These are phyloP conservation scores for Grigorovia transvaalensis DNA, from an alignment of 805 yeast genomes.

Conservation along the genomic window DNA sequence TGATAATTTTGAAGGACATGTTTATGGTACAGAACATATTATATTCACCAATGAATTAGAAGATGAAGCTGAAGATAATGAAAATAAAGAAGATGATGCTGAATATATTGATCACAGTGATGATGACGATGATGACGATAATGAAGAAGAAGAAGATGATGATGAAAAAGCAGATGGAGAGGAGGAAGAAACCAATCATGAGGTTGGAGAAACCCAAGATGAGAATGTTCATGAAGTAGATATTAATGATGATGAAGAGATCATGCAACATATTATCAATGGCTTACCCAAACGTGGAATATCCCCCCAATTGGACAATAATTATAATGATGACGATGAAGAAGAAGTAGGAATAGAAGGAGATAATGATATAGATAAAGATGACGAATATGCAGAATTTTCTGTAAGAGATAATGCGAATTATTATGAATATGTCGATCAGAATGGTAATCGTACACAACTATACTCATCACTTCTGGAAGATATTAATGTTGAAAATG, in stretches of 20 bases:
- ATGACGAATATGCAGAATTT: constrained; percentile 35
- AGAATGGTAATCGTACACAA: constrained; percentile 27
- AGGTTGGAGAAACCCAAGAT: neutral
- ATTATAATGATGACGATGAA: constrained; percentile 4
- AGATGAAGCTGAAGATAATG: constrained; percentile 9
- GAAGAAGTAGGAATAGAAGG: constrained; percentile 10
- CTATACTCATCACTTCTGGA: constrained; percentile 21
- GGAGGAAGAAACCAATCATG: neutral
- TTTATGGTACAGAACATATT: constrained; percentile 15
- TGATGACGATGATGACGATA: constrained; percentile 7
- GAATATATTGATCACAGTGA: constrained; percentile 1
- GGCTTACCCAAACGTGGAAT: neutral
- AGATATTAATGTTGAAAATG: constrained; percentile 16
- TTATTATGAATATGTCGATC: constrained; percentile 29
- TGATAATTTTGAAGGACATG: constrained; percentile 28
- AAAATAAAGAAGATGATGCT: constrained; percentile 1
- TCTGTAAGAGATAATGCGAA: constrained; percentile 24
- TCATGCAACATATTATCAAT: neutral
- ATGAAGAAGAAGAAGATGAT: constrained; percentile 7
- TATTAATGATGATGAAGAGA: constrained; percentile 21
- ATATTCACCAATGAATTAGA: constrained; percentile 16
- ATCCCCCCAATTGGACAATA: neutral
- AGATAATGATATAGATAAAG: constrained; percentile 22
- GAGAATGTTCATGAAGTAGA: constrained; percentile 14
- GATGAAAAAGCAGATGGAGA: constrained; percentile 7